Base-by-base conservation (phyloP, 1,284 basidiomycete genomes). In the Puccinia polysora region DNA sequence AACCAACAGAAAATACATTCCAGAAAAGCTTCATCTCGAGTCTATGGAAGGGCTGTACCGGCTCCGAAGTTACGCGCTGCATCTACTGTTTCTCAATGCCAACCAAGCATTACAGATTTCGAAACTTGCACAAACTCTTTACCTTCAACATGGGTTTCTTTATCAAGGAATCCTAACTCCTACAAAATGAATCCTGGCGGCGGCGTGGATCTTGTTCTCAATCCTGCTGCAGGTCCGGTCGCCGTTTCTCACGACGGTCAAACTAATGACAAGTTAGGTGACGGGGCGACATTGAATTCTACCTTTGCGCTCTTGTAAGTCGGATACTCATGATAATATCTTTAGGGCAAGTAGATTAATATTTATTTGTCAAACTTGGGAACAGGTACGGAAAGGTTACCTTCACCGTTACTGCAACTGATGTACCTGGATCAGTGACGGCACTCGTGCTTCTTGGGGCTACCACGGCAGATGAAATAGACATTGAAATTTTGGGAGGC, bases 391-490 rank as follows among this genome's bases (percentile, higher is more conserved):
- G 69, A 3, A 71, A 71, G 52, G 59, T 71, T 43, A 43, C 69
- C 4, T n/a, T 43, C 32, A 71, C 58, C n/a, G 20, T 71, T 1
- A 34, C 56, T 4, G 69, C 69, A 8, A 40, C 69, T 6, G 32
- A 34, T 34, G 69, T 71, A 34, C 69, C 69, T 15, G 69, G 69
- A 53, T 14, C 59, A 7, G 59, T 71, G 7, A 52, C 59, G 1
- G 69, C 69, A 10, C 30, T 59, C 2, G 69, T 71, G 6, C 43
- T 71, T 2, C 40, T 71, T 6, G 69, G 69, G 28, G 63, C 69
- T 10, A 62, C 59, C 32, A 63, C 69, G n/a, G 34, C 38, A n/a
- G 69, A 71, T 32, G 69, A 71, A 53, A 71, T 71, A 32, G 69
- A 71, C 12, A 53, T 71, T 23, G 69, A 71, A 45, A 71, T 71